Conservation (phyloP, 352 stramenopile species). For the Globisporangium solare region DNA sequence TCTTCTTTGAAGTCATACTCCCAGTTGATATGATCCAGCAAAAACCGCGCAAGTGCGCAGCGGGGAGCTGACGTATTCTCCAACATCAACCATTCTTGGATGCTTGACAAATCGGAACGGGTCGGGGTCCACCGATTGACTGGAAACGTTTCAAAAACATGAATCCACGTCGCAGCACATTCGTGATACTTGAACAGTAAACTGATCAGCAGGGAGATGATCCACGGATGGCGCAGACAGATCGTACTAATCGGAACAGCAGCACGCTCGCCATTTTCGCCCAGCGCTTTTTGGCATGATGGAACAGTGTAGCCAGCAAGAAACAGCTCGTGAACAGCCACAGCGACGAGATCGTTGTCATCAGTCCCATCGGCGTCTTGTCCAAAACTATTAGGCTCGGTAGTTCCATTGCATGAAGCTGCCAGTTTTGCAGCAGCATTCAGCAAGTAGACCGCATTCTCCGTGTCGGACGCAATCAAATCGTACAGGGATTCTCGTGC, state of each 20-base stretch:
- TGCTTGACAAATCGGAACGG: constrained; percentile 48
- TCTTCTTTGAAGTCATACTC: constrained; percentile 66
- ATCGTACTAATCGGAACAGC: constrained; percentile 55
- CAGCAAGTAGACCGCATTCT: constrained; percentile 67
- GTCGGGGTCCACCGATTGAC: constrained; percentile 82
- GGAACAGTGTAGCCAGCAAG: constrained; percentile 52
- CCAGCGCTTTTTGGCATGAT: constrained; percentile 36
- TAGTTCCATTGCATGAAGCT: constrained; percentile 10
- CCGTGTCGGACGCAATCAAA: constrained; percentile 53
- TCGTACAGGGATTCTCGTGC: constrained; percentile 50
- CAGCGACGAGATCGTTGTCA: constrained; percentile 41
- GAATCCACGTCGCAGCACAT: constrained; percentile 72
- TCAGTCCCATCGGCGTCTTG: constrained; percentile 16
- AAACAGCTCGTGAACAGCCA: constrained; percentile 67
- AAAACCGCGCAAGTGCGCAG: constrained; percentile 61
- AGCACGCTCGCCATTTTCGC: constrained; percentile 43
- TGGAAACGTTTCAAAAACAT: constrained; percentile 83
- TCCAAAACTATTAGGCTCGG: constrained; percentile 36
- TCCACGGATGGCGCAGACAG: constrained; percentile 53
- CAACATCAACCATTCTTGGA: constrained; percentile 82
- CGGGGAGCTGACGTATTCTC: constrained; percentile 60
- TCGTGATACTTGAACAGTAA: constrained; percentile 77
- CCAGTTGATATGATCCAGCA: constrained; percentile 85
- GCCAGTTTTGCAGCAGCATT: constrained; percentile 52
- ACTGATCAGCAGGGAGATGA: constrained; percentile 56